A percentile compares a stretch with the other conserved stretches of the same genome.
Evolutionary conservation across 2,329 filamentous ascomycete genomes (phyloP).

Genomic region (Talaromyces sp.): DNA sequence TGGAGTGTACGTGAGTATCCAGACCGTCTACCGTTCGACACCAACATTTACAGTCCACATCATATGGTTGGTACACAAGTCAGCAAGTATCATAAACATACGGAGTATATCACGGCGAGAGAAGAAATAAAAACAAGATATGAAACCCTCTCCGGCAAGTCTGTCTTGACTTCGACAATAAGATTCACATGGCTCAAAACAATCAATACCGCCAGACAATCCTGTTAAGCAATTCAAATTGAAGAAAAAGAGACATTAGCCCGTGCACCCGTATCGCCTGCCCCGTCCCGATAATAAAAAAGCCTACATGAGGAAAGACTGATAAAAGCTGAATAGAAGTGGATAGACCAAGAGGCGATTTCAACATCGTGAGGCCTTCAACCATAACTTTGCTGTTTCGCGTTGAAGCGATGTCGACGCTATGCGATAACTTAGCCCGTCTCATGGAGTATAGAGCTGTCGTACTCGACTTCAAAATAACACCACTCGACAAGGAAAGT

Average conservation of each 20-base stretch:
- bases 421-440: not conserved
- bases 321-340: not conserved
- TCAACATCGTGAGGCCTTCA: not conserved
- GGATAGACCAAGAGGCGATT: not conserved
- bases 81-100: not conserved
- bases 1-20: not conserved
- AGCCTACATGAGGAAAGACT: not conserved
- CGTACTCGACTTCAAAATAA: not conserved
- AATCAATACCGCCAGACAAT: constrained; percentile 2
- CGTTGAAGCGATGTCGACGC: not conserved
- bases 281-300: constrained; percentile 9
- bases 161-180: not conserved
- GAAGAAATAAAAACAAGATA: not conserved
- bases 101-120: not conserved
- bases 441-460: not conserved
- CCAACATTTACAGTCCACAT: not conserved
- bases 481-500: not conserved
- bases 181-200: not conserved
- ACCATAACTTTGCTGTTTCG: not conserved
- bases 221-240: not conserved
- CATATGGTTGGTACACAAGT: not conserved
- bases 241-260: not conserved
- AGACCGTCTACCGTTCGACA: not conserved
- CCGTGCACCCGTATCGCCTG: constrained; percentile 17
- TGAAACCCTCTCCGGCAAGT: not conserved